These are phyloP conservation scores for Albophoma yamanashiensis DNA, from an alignment of 2,329 filamentous ascomycete species.

Conservation along the genomic window DNA sequence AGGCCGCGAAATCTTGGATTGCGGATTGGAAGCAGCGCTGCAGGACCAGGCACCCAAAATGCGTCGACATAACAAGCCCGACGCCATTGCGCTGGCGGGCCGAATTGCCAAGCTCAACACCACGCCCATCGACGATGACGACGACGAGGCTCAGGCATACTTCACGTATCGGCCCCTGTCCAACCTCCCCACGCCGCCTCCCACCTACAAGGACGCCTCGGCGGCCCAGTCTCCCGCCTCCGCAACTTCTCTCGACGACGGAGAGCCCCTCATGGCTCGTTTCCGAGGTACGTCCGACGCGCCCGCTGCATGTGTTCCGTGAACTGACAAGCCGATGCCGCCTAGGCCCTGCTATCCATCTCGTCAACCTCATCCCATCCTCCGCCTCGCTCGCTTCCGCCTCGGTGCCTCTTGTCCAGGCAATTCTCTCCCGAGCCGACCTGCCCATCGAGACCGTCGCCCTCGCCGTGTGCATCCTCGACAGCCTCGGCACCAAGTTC, in stretches of 20 bases:
- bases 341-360: slow-evolving; percentile 52
- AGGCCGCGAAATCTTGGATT: background rate
- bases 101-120: background rate
- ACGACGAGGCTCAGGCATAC: slow-evolving; percentile 39
- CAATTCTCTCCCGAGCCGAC: slow-evolving; percentile 45
- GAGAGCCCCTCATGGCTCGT: slow-evolving; percentile 28
- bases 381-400: slow-evolving; percentile 49
- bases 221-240: slow-evolving; percentile 30
- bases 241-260: slow-evolving; percentile 28
- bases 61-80: slow-evolving; percentile 1
- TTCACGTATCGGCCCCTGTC: slow-evolving; percentile 59
- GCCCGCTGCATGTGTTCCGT: too few species aligned
- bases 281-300: slow-evolving; percentile 22
- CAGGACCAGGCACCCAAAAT: slow-evolving; percentile 2
- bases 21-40: slow-evolving; percentile 2
- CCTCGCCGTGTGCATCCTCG: slow-evolving; percentile 55
- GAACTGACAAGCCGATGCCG: background rate
- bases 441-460: slow-evolving; percentile 52
- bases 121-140: slow-evolving; percentile 9
- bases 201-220: slow-evolving; percentile 36
- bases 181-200: slow-evolving; percentile 56
- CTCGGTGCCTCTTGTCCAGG: slow-evolving; percentile 48
- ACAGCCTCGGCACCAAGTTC: slow-evolving; percentile 53
- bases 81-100: background rate
- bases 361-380: slow-evolving; percentile 55